A percentile compares a stretch with the other conserved stretches of the same genome.
Conservation (phyloP, 2,329 filamentous ascomycete species). For the Fusarium aywerte region DNA sequence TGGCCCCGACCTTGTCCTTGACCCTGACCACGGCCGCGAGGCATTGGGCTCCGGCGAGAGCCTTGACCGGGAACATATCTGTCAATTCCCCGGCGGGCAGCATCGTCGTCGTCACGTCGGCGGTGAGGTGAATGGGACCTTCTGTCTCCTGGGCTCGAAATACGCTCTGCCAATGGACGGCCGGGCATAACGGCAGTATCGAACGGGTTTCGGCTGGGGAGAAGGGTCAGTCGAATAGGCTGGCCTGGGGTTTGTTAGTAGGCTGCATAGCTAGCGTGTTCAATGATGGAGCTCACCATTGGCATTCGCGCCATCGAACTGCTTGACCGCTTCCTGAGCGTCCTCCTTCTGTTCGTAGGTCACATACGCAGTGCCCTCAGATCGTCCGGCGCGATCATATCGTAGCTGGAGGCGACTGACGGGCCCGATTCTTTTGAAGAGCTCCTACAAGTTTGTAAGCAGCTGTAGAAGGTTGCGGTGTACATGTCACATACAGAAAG, state of each 20-base stretch:
- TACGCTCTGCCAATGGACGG: conserved; percentile 69
- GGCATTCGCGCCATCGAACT: conserved; percentile 91
- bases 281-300: conserved; percentile 64
- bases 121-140: conserved; percentile 69
- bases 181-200: conserved; percentile 66
- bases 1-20: conserved; percentile 46
- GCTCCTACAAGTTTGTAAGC: conserved; percentile 66
- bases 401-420: conserved; percentile 75
- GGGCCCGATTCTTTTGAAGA: conserved; percentile 82
- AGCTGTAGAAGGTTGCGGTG: neutral
- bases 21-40: conserved; percentile 57
- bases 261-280: neutral
- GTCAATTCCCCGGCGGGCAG: conserved; percentile 76
- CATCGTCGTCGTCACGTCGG: conserved; percentile 64
- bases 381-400: conserved; percentile 90
- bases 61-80: conserved; percentile 76
- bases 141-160: conserved; percentile 65
- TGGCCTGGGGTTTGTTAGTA: conserved; percentile 64
- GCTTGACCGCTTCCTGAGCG: conserved; percentile 77
- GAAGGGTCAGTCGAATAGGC: conserved; percentile 78
- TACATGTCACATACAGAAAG: conserved; percentile 68
- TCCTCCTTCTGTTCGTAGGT: conserved; percentile 79
- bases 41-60: conserved; percentile 67
- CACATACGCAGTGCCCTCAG: conserved; percentile 84
- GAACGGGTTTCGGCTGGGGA: conserved; percentile 69